These are phyloP conservation scores for Neofusicoccum laricinum DNA, from an alignment of 2,329 filamentous ascomycete species.

Conservation along the genomic window DNA sequence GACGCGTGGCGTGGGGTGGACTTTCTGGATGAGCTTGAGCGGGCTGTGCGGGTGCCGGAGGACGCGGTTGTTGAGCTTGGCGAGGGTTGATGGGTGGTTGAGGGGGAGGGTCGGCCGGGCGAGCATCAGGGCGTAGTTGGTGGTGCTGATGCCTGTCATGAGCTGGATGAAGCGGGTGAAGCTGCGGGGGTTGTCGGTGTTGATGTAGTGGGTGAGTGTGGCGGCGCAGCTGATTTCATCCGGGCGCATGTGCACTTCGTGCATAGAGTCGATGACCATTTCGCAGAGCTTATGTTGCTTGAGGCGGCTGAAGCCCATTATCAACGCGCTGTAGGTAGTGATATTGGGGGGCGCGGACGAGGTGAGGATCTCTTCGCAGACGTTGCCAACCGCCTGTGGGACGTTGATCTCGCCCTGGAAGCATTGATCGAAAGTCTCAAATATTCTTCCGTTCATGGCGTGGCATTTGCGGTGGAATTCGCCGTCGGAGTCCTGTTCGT, in stretches of 20 bases:
- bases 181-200: constrained; percentile 25
- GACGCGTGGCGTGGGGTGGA: constrained; percentile 44
- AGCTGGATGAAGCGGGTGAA: constrained; percentile 40
- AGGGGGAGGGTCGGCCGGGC: constrained; percentile 38
- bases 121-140: constrained; percentile 35
- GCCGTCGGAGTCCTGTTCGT: constrained; percentile 38
- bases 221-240: constrained; percentile 45
- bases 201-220: constrained; percentile 41
- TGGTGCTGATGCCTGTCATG: constrained; percentile 39
- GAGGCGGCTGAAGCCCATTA: constrained; percentile 56
- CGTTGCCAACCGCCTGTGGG: constrained; percentile 31
- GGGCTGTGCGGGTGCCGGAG: constrained; percentile 19
- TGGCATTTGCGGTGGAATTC: constrained; percentile 30
- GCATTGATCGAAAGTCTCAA: constrained; percentile 21
- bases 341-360: constrained; percentile 62
- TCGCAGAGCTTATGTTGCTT: constrained; percentile 26
- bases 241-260: constrained; percentile 40
- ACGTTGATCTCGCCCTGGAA: constrained; percentile 4
- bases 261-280: constrained; percentile 29
- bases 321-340: constrained; percentile 68
- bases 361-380: constrained; percentile 64
- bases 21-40: constrained; percentile 41
- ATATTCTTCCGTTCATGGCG: constrained; percentile 32
- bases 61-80: not conserved
- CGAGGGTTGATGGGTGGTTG: not conserved